phyloP scores from a whole-genome alignment of 495 filamentous ascomycete species.

The Xylaria scruposa region DNA sequence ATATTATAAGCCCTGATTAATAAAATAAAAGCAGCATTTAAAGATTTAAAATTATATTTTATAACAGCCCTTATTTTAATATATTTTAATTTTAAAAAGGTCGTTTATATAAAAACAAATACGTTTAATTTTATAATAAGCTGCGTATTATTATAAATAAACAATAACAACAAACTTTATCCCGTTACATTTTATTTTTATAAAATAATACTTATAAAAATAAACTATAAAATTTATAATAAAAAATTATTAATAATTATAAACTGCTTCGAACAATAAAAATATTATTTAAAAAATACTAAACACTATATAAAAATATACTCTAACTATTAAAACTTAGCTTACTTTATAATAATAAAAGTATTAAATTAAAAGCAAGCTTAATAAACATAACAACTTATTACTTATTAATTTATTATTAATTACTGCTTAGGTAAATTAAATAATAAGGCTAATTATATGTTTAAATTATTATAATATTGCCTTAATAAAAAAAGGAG shows the following conservation, averaged over 20 bases:
- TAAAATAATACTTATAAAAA: not conserved
- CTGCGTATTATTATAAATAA: too few species aligned
- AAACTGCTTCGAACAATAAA: not conserved
- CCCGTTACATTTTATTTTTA: not conserved
- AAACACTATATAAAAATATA: too few species aligned
- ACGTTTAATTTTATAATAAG: too few species aligned
- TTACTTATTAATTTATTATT: too few species aligned
- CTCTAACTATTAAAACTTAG: too few species aligned
- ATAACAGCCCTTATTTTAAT: not conserved
- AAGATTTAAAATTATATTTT: not conserved
- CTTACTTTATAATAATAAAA: too few species aligned
- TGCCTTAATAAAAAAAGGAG: too few species aligned
- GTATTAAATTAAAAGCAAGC: too few species aligned
- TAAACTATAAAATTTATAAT: slow-evolving; percentile 12
- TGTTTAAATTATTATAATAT: too few species aligned
- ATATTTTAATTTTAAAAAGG: not conserved
- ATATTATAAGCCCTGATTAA: not conserved
- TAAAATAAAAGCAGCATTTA: not conserved
- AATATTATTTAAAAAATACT: not conserved
- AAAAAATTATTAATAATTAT: not conserved
- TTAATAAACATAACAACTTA: too few species aligned
- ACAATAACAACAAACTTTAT: not conserved
- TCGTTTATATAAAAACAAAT: not conserved
- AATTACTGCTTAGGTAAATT: too few species aligned
- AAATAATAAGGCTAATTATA: too few species aligned